Base-by-base conservation (phyloP, 192 early-diverging fungal genomes). In the Coemansia sp. region DNA sequence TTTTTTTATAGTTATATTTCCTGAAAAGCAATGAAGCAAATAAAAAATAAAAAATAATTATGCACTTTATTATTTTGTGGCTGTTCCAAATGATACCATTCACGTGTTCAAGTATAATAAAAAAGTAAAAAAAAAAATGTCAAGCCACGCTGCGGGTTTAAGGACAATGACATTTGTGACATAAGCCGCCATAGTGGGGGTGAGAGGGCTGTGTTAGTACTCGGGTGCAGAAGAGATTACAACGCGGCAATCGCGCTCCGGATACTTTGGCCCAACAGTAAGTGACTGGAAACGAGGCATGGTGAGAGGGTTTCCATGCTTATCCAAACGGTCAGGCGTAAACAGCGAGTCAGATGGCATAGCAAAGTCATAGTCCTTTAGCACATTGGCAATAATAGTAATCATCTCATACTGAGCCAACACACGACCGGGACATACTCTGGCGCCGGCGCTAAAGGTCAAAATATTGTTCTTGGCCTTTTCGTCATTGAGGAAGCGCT, bases 391-490 rank as follows among this genome's bases (percentile, higher is more conserved):
- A 18, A 73, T 10, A 3, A 67, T 74, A 0, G 68, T 62, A 45
- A 70, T 38, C 66, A 77, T 66, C 34, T 82, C 71, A 32, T 50
- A 67, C 13, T 49, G 59, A 10, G 80, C 80, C 29, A 82, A 30
- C 18, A 74, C 68, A 11, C 69, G 55, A 2, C 80, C 80, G 1
- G 71, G 67, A 35, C 80, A 83, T 32, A 70, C 65, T 44, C 81
- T 49, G 16, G 69, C 69, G 3, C 81, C 81, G 0, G 69, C 61
- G 67, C 73, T 65, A 55, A 83, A 83, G 6, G 76, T 62, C 15
- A 78, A 10, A 16, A 78, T 66, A 10, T 56, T 47, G 32, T 38
- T 30, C 40, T 74, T 74, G 27, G 16, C 13, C 34, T 30, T 56
- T 2, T 24, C 62, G 20, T 55, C 34, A 38, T 43, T 50, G 10